A percentile compares a stretch with the other conserved stretches of the same genome.
phyloP scores from a whole-genome alignment of 1,284 basidiomycete species.

The Leccinum fuscescens region DNA sequence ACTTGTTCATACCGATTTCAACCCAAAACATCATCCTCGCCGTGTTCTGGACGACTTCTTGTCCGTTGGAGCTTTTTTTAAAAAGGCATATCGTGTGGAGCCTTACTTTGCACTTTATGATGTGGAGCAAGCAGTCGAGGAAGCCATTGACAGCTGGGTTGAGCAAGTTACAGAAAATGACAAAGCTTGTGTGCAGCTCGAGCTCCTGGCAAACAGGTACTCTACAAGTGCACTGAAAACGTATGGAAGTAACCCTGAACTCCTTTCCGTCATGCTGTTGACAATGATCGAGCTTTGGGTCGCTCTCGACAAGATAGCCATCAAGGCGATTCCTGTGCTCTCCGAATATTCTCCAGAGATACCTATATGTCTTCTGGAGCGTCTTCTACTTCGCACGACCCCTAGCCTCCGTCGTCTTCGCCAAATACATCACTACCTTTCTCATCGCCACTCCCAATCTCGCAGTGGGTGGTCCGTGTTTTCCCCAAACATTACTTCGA shows the following conservation, averaged over 20 bases:
- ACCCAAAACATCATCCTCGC: not conserved
- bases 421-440: not conserved
- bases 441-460: not conserved
- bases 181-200: not conserved
- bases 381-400: not conserved
- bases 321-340: not conserved
- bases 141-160: not conserved
- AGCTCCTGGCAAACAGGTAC: not conserved
- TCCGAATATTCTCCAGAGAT: not conserved
- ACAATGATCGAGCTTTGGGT: not conserved
- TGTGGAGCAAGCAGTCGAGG: not conserved
- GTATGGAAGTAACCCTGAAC: not conserved
- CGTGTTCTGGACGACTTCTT: not conserved
- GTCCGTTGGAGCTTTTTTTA: not conserved
- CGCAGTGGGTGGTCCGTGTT: not conserved
- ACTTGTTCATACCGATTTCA: not conserved
- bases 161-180: not conserved
- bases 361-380: not conserved
- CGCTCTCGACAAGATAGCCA: not conserved
- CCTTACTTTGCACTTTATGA: not conserved
- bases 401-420: not conserved
- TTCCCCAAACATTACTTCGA: not conserved
- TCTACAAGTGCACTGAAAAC: not conserved
- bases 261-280: not conserved
- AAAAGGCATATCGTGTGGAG: not conserved